Evolutionary conservation across 2,329 filamentous ascomycete genomes (phyloP).

Genomic region (Podosphaera xanthii): DNA sequence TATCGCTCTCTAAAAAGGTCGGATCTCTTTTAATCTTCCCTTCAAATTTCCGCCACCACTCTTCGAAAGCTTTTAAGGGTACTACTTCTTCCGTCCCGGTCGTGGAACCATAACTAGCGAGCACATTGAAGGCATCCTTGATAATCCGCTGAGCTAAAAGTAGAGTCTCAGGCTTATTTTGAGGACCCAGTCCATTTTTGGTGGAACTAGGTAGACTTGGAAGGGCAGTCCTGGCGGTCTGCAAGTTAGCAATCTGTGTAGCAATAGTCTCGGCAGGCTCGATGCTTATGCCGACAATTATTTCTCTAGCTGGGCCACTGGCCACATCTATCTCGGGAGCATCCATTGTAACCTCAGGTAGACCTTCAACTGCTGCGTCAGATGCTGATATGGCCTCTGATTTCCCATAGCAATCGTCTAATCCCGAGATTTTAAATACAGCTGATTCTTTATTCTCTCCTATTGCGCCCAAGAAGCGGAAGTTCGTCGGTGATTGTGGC

Average conservation of each 20-base stretch:
- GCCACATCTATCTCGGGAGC: conserved; percentile 4
- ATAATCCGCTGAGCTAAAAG: conserved; percentile 83
- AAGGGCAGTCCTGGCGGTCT: conserved; percentile 18
- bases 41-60: conserved; percentile 98
- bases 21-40: conserved; percentile 66
- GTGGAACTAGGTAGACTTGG: background rate
- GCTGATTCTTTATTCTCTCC: conserved; percentile 79
- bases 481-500: conserved; percentile 23
- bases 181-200: background rate
- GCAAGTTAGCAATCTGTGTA: conserved; percentile 39
- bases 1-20: conserved; percentile 53
- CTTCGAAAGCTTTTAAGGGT: conserved; percentile 81
- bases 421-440: conserved; percentile 51
- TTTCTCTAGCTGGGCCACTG: conserved; percentile 14
- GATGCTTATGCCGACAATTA: conserved; percentile 62
- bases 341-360: conserved; percentile 12
- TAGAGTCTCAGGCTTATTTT: conserved; percentile 31
- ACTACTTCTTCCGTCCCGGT: conserved; percentile 55
- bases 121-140: conserved; percentile 89
- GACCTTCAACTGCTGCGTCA: conserved; percentile 19
- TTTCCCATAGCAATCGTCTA: background rate
- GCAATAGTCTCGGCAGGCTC: conserved; percentile 55
- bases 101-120: conserved; percentile 61
- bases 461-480: conserved; percentile 72
- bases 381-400: background rate